Evolutionary conservation across 495 filamentous ascomycete genomes (phyloP), one percentile per base, ranked within the genome.

Genomic region (Xylaria curta): DNA sequence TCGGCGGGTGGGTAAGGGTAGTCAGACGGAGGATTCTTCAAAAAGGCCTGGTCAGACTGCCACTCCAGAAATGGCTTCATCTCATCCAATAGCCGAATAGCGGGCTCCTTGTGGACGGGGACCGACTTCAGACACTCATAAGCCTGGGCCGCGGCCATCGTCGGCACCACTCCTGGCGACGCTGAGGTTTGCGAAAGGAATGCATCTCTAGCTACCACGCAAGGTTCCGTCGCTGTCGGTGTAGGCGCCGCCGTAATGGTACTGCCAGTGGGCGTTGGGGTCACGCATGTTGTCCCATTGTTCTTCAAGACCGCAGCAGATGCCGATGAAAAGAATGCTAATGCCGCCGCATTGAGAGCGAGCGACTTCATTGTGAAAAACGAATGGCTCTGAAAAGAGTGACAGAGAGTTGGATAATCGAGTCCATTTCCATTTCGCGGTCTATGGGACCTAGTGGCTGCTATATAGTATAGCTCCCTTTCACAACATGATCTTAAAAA

Each of bases 61-160:
- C 81, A 85, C 42, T 80, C 69, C 0, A 85, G 46, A 71, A 78
- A 83, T 5, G 76, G 75, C 26, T 69, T 75, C 49, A 85, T 68
- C 13, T 78, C 68, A 33, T 81, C 80, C 12, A 83, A 74, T 47
- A 82, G 73, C 15, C 67, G 56, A 19, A 81, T 24, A 28, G 80
- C 79, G 40, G 75, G 77, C 2, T 74, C 68, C 53, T 78, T 77
- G 38, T 79, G 58, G 53, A 83, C 67, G 0, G 80, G 78, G 9
- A 85, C 80, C 9, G 81, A 79, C 26, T 76, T 80, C 31, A 83
- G 70, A 67, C 82, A 85, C 17, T 78, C 78, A 38, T 80, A 73
- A 28, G 80, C 82, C 33, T 78, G 61, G 40, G 76, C 64, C 13
- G 81, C 82, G 38, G 78, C 70, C 26, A 83, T 77, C 12, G 76